phyloP scores from a whole-genome alignment of 306 rosid genomes.

The Cucurbita pepo region DNA sequence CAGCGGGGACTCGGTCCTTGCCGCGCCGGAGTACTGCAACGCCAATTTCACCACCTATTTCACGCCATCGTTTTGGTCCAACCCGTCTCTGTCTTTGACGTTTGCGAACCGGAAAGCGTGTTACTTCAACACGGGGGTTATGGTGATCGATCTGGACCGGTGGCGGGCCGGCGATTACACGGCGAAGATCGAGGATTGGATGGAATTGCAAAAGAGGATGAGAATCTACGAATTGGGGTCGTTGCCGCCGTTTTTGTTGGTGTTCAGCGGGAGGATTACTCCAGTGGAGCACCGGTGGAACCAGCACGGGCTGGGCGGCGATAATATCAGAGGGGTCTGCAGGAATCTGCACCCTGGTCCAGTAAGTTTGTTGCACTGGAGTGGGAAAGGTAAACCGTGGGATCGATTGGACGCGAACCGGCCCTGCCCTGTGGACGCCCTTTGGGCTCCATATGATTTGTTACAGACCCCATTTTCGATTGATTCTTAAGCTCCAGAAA shows the following conservation, averaged over 20 bases:
- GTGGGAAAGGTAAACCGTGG: conserved; percentile 95
- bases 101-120: conserved; percentile 50
- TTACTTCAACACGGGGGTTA: conserved; percentile 85
- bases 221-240: conserved; percentile 75
- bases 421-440: conserved; percentile 83
- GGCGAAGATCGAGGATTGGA: conserved; percentile 63
- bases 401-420: conserved; percentile 64
- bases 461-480: conserved; percentile 51
- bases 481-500: conserved; percentile 25
- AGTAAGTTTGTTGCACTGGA: conserved; percentile 82
- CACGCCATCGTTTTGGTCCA: conserved; percentile 65
- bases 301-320: conserved; percentile 84
- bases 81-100: conserved; percentile 48
- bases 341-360: conserved; percentile 79
- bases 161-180: conserved; percentile 72
- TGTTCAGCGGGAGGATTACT: conserved; percentile 52
- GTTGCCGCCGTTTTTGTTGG: conserved; percentile 61
- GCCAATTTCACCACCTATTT: conserved; percentile 73
- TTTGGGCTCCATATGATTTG: conserved; percentile 88
- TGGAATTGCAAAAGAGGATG: conserved; percentile 70
- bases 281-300: conserved; percentile 77
- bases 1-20: conserved; percentile 24
- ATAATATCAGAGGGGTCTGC: conserved; percentile 63
- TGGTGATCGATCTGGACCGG: conserved; percentile 73
- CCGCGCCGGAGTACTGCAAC: conserved; percentile 88